Base-by-base conservation (phyloP, 1,284 basidiomycete species). In the Omphalotus olearius region DNA sequence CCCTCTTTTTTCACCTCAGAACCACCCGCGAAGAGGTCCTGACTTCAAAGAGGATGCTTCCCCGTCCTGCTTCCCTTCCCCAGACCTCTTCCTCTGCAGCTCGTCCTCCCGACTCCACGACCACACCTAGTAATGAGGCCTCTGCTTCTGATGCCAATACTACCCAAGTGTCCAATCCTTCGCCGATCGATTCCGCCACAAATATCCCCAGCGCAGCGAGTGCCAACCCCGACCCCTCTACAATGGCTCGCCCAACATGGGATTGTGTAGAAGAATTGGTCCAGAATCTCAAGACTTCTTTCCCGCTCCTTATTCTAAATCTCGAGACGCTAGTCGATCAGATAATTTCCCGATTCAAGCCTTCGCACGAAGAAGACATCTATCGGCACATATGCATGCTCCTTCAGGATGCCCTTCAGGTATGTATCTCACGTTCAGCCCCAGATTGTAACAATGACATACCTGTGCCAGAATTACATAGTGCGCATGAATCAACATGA, bases 301-400 rank as follows among this genome's bases (percentile, higher is more conserved):
- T 97, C 75, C 97, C 97, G 0, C 79, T 99, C 14, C 79, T 99
- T 18, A 92, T 96, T 23, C 75, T 98, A 28, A 97, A 93, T 50
- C 82, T 99, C 78, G 97, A 99, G 71, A 97, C 94, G 44, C 91
- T 99, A 78, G 91, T 97, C 17, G 97, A 99, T 62, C 96, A 99
- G 69, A 90, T 99, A 59, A 80, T 85, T 39, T 82, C 87, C 57
- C 84, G 95, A 42, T 98, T 98, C 75, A 98, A 98, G 69, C 83
- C 91, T 1, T 80, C 83, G 6, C 81, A 85, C 1, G 97, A 99
- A 59, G 97, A 99, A 68, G 96, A 99, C 61, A 88, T 94, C 16
- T 98, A 98, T 71, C 85, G 97, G 14, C 83, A 95, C 59, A 85
- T 95, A 40, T 90, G 86, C 57, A 88, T 95, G 65, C 71, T 98